Evolutionary conservation across 768 basidiomycete species (phyloP).

Genomic region (Galerina sulciceps): DNA sequence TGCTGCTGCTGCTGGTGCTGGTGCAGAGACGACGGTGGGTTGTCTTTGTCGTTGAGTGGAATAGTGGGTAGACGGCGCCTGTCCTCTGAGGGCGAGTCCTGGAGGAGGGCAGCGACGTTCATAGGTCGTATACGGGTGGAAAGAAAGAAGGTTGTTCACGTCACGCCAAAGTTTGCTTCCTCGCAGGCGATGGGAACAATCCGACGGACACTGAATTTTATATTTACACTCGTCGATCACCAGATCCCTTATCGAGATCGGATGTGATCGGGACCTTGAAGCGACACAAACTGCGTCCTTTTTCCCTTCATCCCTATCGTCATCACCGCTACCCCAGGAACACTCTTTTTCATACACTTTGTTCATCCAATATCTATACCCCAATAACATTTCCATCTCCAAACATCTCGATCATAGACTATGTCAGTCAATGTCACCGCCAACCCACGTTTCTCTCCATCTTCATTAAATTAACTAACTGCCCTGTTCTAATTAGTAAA

Average conservation of each 20-base stretch:
- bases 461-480: no score
- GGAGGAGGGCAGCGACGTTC: constrained; percentile 73
- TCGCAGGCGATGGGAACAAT: constrained; percentile 14
- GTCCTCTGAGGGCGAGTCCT: constrained; percentile 71
- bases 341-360: no score
- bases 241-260: constrained; percentile 26
- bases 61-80: constrained; percentile 22
- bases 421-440: no score
- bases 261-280: neutral
- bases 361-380: no score
- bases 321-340: no score
- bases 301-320: constrained; percentile 5
- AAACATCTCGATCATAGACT: no score
- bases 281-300: constrained; percentile 6
- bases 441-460: no score
- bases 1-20: neutral
- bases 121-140: constrained; percentile 34
- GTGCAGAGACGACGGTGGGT: neutral
- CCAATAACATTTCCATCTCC: no score
- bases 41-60: neutral
- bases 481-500: no score
- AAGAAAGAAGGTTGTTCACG: neutral
- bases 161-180: constrained; percentile 2
- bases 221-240: constrained; percentile 22
- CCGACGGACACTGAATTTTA: constrained; percentile 17